These are phyloP conservation scores for Bothriochloa decipiens DNA, from an alignment of 176 grass and related monocot genomes.

Conservation along the genomic window DNA sequence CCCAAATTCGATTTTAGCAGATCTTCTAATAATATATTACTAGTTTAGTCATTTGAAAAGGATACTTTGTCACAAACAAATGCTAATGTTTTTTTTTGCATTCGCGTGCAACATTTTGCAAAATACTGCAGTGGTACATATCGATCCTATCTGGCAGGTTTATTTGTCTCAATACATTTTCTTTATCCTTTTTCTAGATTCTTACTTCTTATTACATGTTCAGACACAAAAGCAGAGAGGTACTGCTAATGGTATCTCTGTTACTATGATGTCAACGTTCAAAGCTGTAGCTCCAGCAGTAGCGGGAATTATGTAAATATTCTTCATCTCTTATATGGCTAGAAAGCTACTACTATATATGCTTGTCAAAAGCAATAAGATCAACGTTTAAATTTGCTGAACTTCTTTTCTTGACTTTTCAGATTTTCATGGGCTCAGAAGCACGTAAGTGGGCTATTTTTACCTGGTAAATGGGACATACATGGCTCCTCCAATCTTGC, in stretches of 20 bases:
- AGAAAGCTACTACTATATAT: neutral
- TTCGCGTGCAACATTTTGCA: constrained; percentile 71
- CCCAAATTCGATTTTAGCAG: neutral
- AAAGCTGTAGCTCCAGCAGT: constrained; percentile 66
- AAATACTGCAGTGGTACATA: constrained; percentile 67
- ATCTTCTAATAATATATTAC: neutral
- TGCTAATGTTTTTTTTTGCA: constrained; percentile 37
- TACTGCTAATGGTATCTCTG: constrained; percentile 70
- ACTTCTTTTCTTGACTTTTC: constrained; percentile 9
- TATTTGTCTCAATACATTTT: neutral
- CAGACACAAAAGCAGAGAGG: constrained; percentile 73
- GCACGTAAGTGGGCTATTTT: constrained; percentile 43
- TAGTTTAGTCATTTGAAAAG: neutral
- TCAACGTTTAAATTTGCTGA: neutral
- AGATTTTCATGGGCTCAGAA: constrained; percentile 84
- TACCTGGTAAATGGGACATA: constrained; percentile 47
- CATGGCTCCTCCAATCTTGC: constrained; percentile 4
- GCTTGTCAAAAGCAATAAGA: neutral
- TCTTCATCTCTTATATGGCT: neutral
- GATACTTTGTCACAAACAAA: neutral
- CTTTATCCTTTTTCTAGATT: neutral
- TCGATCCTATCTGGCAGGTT: neutral
- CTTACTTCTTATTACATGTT: constrained; percentile 29
- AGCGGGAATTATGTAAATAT: constrained; percentile 68
- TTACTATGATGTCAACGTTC: constrained; percentile 68